These are phyloP conservation scores for Nicotiana benthamiana DNA, from an alignment of 257 asterid genomes.

Conservation along the genomic window DNA sequence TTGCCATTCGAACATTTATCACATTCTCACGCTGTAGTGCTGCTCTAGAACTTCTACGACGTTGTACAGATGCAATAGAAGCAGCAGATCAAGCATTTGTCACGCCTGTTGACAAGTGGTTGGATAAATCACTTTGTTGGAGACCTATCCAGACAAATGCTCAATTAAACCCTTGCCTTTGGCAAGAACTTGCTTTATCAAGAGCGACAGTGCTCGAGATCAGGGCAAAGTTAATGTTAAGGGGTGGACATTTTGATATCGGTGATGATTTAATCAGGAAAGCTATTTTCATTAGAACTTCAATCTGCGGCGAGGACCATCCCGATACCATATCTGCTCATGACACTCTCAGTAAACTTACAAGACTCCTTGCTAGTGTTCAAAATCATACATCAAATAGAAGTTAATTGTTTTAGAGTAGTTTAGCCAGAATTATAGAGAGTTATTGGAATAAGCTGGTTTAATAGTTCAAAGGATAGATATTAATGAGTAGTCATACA, in stretches of 20 bases:
- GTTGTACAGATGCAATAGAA: conserved; percentile 74
- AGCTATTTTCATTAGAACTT: conserved; percentile 70
- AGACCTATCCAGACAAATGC: conserved; percentile 73
- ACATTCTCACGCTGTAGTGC: conserved; percentile 64
- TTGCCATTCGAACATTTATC: conserved; percentile 53
- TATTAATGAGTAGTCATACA: conserved; percentile 7
- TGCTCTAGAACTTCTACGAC: conserved; percentile 68
- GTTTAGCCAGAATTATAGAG: conserved; percentile 4
- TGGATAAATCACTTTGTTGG: conserved; percentile 88
- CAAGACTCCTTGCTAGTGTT: conserved; percentile 67
- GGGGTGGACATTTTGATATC: conserved; percentile 81
- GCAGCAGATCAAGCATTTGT: conserved; percentile 69
- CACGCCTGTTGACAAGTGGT: conserved; percentile 76
- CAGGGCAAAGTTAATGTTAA: conserved; percentile 78
- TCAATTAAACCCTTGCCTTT: conserved; percentile 78
- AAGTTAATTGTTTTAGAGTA: conserved; percentile 2
- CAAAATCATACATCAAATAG: conserved; percentile 45
- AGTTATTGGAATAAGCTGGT: conserved; percentile 1
- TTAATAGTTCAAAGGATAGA: conserved; percentile 1
- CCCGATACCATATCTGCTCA: conserved; percentile 84
- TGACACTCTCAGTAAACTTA: conserved; percentile 75
- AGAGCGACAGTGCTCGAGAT: conserved; percentile 82
- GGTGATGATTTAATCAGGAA: conserved; percentile 87
- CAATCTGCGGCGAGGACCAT: conserved; percentile 87
- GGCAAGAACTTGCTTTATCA: conserved; percentile 91